Base-by-base conservation (phyloP, 495 filamentous ascomycete species). In the Penicillium ucsense region DNA sequence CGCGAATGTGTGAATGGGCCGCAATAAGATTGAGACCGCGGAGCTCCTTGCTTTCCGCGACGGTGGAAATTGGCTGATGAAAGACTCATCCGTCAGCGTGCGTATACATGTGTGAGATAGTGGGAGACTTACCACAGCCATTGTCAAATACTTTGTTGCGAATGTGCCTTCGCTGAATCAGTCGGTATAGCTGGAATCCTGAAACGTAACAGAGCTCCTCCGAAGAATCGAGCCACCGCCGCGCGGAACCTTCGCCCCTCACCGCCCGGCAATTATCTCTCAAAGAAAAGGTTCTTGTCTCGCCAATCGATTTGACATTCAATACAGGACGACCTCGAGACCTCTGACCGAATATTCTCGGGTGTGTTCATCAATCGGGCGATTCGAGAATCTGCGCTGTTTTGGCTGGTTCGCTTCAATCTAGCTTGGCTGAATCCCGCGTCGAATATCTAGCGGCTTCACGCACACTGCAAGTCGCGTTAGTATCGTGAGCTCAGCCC, bases 1-100 rank as follows among this genome's bases (percentile, higher is more conserved):
- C 92, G 54, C 89, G 82, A 55, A 99, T 96, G 67, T 99, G 94
- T 41, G 92, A 96, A 74, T 99, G 92, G 48, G 92, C 94, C 50
- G 92, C 91, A 63, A 97, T 92, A 65, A 97, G 85, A 71, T 94
- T 97, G 56, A 97, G 77, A 42, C 89, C 89, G 49, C 88, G 82
- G 65, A 95, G 82, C 74, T 95, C 89, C 67, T 91, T 95, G 66
- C 80, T 85, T 78, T 97, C 89, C 59, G 88, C 83, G 64, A 96
- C 80, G 52, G 94, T 96, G 49, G 88, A 83, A 66, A 98, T 94
- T 67, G 80, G 80, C 89, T 94, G 35, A 20, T 30, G 37, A 29
- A 12, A 36, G 42, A 39, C 50, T 33, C 48, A 43, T 31, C 40
- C 45, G 44, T 55, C 35, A 53, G 45, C 34, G 43, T 11, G 12